Evolutionary conservation across 2,329 filamentous ascomycete genomes (phyloP), one percentile per base, ranked within the genome.

Genomic region (Botryosphaeria agaves): DNA sequence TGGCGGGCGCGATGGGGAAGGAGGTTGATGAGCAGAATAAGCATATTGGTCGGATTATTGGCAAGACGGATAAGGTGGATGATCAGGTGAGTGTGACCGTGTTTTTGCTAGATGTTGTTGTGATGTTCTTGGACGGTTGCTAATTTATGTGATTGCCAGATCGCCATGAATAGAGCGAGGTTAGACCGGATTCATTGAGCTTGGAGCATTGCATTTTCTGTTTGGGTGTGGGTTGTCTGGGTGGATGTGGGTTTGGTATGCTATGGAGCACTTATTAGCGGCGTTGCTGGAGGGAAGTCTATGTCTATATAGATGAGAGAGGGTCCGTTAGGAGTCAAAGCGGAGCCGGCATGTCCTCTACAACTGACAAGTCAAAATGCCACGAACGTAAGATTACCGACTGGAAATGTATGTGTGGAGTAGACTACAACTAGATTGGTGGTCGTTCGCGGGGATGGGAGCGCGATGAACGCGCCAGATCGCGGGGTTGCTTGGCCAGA

Each of bases 51-150:
- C 67, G 74, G 35, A 82, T 94, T 47, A 79, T 69, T 39, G 61
- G 61, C 40, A 91, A 91, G 81, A 87, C 76, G 56, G 83, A 92
- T 50, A 68, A 64, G 42, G 80, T 92, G 41, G 79, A 84, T 52
- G 79, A 87, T 41, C 70, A 78, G 47, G 80, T 87, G 44, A 72
- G 72, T 34, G 72, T 82, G 67, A 85, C 85, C 60, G 39, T n/a
- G n/a, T n/a, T 7, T 23, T n/a, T 7, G 7, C 20, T 23, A 7
- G n/a, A 7, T 7, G 7, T n/a, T 23, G 20, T 23, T 23, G 20
- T 23, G 7, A n/a, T 23, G 20, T 7, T n/a, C 7, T 23, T 23
- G 20, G 20, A 23, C 20, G 7, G 7, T 7, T 23, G 20, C 20
- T 23, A n/a, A 23, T 23, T 7, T 23, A n/a, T 23, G 7, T 23